Percentiles rank a stretch among this genome's conserved stretches.
phyloP scores from a whole-genome alignment of 345 rosid species.

The Ceriops tagal region DNA sequence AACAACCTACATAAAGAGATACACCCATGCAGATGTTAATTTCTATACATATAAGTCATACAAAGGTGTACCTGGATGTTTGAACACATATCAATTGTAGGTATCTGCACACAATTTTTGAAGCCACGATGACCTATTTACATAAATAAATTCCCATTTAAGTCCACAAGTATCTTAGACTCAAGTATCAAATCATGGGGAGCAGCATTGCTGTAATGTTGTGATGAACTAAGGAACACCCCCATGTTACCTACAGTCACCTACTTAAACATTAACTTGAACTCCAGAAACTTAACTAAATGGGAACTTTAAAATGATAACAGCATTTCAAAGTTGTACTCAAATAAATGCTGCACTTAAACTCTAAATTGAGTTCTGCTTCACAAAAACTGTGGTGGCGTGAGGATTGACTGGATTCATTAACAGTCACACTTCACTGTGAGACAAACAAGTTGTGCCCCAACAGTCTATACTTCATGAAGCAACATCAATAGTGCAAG shows the following conservation, averaged over 20 bases:
- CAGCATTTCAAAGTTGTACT: not conserved
- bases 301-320: not conserved
- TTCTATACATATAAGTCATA: not conserved
- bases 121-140: not conserved
- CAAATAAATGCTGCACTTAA: not conserved
- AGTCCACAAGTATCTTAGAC: not conserved
- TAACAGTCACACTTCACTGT: not conserved
- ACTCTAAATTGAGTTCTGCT: not conserved
- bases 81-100: not conserved
- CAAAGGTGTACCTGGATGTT: not conserved
- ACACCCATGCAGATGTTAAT: not conserved
- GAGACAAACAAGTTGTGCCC: not conserved
- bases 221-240: not conserved
- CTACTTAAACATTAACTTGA: not conserved
- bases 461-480: not conserved
- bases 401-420: not conserved
- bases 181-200: not conserved
- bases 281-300: not conserved
- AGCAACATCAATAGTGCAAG: not conserved
- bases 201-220: not conserved
- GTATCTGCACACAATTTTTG: not conserved
- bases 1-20: slow-evolving; percentile 56
- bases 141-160: not conserved
- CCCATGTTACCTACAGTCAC: too few species aligned
- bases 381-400: not conserved